These are phyloP conservation scores for Penicillium sp. DNA, from an alignment of 2,329 filamentous ascomycete genomes.

Conservation along the genomic window DNA sequence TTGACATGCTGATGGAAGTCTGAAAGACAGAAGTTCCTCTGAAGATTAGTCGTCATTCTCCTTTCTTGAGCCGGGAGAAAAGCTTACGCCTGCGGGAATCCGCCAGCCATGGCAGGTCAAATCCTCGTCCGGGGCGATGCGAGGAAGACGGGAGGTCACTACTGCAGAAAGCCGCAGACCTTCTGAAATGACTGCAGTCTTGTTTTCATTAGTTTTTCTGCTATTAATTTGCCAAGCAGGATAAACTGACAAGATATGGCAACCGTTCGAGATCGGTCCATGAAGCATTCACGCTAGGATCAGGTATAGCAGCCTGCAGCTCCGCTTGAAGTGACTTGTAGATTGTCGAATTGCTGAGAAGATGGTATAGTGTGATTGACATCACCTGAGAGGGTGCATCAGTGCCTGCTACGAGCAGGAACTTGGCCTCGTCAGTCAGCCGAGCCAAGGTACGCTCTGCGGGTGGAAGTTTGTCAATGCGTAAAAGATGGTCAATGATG, in stretches of 20 bases:
- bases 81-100: neutral
- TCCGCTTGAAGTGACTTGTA: neutral
- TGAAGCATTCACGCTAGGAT: neutral
- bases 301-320: neutral
- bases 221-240: no score
- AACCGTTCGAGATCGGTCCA: neutral
- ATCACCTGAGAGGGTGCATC: constrained; percentile 3
- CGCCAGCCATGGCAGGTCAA: constrained; percentile 1
- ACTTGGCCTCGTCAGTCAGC: neutral
- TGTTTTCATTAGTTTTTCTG: neutral
- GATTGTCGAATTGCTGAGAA: neutral
- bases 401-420: neutral
- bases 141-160: neutral
- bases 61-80: no score
- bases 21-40: neutral
- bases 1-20: constrained; percentile 4
- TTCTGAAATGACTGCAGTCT: constrained; percentile 1
- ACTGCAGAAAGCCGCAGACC: neutral
- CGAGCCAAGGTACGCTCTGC: neutral
- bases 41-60: neutral
- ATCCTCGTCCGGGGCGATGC: constrained; percentile 5
- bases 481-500: neutral
- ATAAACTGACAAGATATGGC: constrained; percentile 1
- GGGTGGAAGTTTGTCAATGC: neutral
- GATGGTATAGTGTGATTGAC: neutral